phyloP scores from a whole-genome alignment of 179 eudicot genomes.

The Patellifolia procumbens region DNA sequence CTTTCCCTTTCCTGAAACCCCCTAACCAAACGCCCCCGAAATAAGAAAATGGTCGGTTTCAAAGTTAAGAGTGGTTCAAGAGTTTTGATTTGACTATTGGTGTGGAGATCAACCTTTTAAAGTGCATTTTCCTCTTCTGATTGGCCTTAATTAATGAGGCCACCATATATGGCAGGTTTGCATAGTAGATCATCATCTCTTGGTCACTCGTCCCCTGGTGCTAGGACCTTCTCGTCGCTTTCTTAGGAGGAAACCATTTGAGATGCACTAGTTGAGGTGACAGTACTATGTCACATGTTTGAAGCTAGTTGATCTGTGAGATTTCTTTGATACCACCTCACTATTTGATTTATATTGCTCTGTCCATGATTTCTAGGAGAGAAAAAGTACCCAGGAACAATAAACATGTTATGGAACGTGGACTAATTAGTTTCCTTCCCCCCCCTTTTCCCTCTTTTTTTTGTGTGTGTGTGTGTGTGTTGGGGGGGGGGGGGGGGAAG shows the following conservation, averaged over 20 bases:
- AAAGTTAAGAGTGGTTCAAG: neutral
- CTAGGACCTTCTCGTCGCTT: too few relatives aligned
- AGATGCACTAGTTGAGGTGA: too few relatives aligned
- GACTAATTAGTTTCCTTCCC: neutral
- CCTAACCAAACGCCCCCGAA: too few relatives aligned
- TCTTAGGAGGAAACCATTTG: too few relatives aligned
- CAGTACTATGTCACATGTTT: too few relatives aligned
- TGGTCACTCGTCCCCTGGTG: too few relatives aligned
- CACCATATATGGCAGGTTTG: neutral
- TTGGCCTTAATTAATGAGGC: neutral
- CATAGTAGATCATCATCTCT: too few relatives aligned
- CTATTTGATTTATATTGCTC: neutral
- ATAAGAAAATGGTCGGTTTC: neutral
- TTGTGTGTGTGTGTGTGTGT: neutral
- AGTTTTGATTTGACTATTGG: neutral
- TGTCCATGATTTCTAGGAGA: neutral
- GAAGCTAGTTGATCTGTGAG: too few relatives aligned
- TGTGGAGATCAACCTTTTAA: neutral
- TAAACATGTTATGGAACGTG: neutral
- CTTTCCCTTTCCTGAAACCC: too few relatives aligned
- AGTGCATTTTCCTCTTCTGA: neutral
- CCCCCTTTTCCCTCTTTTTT: neutral
- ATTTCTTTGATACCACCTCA: too few relatives aligned
- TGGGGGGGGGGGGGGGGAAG: neutral
- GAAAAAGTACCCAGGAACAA: neutral